Percentiles rank a stretch among this genome's conserved stretches.
Conservation (phyloP, 352 stramenopile species). For the Phytopythium oedochilum region DNA sequence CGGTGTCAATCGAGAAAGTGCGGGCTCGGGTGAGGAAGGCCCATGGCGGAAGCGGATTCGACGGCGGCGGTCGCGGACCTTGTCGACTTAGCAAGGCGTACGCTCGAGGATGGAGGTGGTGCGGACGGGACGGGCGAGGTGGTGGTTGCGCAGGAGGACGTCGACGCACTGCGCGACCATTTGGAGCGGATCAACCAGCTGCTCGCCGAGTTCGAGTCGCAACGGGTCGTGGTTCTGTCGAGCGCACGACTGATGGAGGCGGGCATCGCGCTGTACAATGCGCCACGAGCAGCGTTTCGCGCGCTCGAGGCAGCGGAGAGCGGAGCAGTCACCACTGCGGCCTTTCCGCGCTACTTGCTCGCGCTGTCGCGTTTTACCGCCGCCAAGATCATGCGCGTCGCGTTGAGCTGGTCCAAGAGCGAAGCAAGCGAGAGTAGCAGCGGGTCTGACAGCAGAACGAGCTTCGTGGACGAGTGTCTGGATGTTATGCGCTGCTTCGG, state of each 20-base stretch:
- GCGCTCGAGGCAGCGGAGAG: slow-evolving; percentile 18
- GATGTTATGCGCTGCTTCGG: slow-evolving; percentile 73
- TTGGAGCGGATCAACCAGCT: slow-evolving; percentile 26
- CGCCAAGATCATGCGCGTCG: slow-evolving; percentile 58
- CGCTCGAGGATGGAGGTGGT: background rate
- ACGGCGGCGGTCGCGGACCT: background rate
- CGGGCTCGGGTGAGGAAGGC: background rate
- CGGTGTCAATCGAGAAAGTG: background rate
- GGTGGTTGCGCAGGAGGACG: background rate
- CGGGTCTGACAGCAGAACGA: slow-evolving; percentile 9
- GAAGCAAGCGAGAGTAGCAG: background rate
- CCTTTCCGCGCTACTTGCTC: slow-evolving; percentile 25
- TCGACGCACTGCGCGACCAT: background rate
- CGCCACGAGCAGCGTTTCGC: slow-evolving; percentile 36
- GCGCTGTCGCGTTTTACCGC: slow-evolving; percentile 44
- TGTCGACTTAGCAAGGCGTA: background rate
- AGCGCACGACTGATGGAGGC: slow-evolving; percentile 42
- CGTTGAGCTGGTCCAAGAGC: slow-evolving; percentile 30
- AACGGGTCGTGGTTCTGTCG: slow-evolving; percentile 25
- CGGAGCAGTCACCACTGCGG: background rate
- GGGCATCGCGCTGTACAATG: slow-evolving; percentile 70
- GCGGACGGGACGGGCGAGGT: background rate
- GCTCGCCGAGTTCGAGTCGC: slow-evolving; percentile 13
- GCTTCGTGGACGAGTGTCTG: slow-evolving; percentile 57
- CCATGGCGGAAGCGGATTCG: background rate